Evolutionary conservation across 2,329 filamentous ascomycete species (phyloP), one percentile per base, ranked within the genome.

Genomic region (Venturia carpophila): DNA sequence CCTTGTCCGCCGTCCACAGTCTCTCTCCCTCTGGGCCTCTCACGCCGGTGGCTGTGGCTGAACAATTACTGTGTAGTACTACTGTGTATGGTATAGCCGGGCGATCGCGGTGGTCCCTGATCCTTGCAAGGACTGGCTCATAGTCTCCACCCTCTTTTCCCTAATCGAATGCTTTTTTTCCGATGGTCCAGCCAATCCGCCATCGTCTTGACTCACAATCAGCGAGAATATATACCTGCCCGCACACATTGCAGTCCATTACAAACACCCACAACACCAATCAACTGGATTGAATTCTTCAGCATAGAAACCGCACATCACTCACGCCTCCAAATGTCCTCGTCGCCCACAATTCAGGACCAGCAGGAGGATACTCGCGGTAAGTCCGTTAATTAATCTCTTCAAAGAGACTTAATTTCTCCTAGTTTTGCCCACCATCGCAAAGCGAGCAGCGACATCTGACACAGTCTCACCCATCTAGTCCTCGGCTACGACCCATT

Each of bases 401-500:
- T 27, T 5, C 24, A 58, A 52, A 21, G 21, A 56, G 15, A 19
- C 27, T 3, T 27, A 58, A 58, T 58, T 19, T 52, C 21, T 52
- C 5, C 47, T 15, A 52, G 27, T 27, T 27, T 52, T 37, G 52
- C 19, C 52, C 52, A 58, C 52, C 37, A 37, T 58, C 52, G 37
- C 9, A 34, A 13, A 30, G 37, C 37, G 47, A 52, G 37, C 7
- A 37, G 37, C 19, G n/a, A 37, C 6, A 30, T 58, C 64, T 47
- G 39, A 47, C 42, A 55, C 45, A 17, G 34, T 58, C 43, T 39
- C 43, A 37, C 27, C 45, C 39, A 15, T 11, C 21, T 69, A 97
- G 93, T 97, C 78, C 82, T 95, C 74, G 92, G 92, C 70, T 93
- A 97, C 83, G 92, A 97, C 78, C 91, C 93, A 73, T 82, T 97